Conservation (phyloP, 257 asterid genomes). For the Solanum tarapatanum region DNA sequence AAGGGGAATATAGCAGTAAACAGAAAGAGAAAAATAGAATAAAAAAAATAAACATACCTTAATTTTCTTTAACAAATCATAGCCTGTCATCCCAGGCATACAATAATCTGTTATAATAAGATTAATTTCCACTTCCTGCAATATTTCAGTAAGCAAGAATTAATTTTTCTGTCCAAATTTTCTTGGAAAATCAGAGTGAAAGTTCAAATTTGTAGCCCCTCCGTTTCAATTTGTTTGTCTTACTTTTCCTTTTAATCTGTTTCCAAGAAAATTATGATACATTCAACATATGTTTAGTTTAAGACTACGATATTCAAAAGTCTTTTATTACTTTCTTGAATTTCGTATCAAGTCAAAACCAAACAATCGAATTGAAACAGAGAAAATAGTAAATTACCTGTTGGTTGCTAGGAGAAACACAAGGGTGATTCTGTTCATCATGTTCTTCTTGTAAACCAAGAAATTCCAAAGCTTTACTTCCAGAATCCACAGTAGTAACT, state of each 20-base stretch:
- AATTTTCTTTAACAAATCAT: conserved; percentile 19
- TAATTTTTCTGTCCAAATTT: background rate
- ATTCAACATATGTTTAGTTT: background rate
- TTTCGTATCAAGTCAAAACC: fast-evolving
- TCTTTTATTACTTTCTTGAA: background rate
- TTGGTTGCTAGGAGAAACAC: conserved; percentile 22
- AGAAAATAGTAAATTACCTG: conserved; percentile 11
- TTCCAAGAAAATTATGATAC: background rate
- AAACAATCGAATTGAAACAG: background rate
- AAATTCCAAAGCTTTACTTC: conserved; percentile 48
- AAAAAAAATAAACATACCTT: background rate
- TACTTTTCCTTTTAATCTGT: background rate
- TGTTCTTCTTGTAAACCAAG: conserved; percentile 38
- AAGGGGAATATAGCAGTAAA: background rate
- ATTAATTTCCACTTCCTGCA: conserved; percentile 16
- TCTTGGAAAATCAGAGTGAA: background rate
- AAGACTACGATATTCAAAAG: background rate
- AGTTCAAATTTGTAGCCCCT: background rate
- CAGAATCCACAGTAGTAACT: conserved; percentile 64
- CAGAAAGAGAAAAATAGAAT: background rate
- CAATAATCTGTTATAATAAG: conserved; percentile 21
- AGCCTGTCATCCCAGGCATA: conserved; percentile 34
- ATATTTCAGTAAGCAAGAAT: background rate
- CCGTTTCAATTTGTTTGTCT: background rate
- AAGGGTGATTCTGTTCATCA: conserved; percentile 14